Evolutionary conservation across 2,329 filamentous ascomycete genomes (phyloP), one percentile per base, ranked within the genome.

Genomic region (Alternaria incomplexa): DNA sequence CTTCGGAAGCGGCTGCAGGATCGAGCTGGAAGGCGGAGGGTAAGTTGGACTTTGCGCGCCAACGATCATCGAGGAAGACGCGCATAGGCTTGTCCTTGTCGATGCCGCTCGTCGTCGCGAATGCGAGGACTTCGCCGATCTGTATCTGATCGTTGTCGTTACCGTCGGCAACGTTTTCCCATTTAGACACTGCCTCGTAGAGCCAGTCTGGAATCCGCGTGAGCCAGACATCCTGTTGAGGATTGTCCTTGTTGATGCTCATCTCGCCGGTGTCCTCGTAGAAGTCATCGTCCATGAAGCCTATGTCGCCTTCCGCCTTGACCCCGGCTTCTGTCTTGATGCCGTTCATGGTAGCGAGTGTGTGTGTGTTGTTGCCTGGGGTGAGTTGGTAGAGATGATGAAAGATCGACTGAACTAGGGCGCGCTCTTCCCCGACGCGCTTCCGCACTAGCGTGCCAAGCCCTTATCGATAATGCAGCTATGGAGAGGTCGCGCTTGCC

Each of bases 1-100:
- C 66, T 44, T 88, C 86, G 23, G 87, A 89, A 2, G 66, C 64
- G 12, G 65, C 44, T 17, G 71, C 63, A 50, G 93, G 85, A 50
- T 93, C 89, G 61, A 98, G 83, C 69, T 93, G 88, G 81, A 97
- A 99, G 75, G 97, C 93, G 75, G 93, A 93, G 11, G 94, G 93
- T n/a, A 97, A 85, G 6, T 86, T 82, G 70, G 90, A 86, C 77
- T 97, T 93, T 66, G 89, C 85, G 8, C 87, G 83, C 54, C 90
- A 84, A 55, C 89, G 85, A 22, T 85, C 85, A 72, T 86, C 84
- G 46, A 97, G 85, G 65, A 93, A 86, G 82, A 90, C 77, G 69
- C 86, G 86, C 76, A 97, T 91, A 77, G 90, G 74, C 52, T 69
- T 66, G 25, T 67, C 63, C 53, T 74, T 72, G 57, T 70, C 68